These are phyloP conservation scores for Candida coquimbonensis DNA, from an alignment of 805 yeast species.

Conservation along the genomic window DNA sequence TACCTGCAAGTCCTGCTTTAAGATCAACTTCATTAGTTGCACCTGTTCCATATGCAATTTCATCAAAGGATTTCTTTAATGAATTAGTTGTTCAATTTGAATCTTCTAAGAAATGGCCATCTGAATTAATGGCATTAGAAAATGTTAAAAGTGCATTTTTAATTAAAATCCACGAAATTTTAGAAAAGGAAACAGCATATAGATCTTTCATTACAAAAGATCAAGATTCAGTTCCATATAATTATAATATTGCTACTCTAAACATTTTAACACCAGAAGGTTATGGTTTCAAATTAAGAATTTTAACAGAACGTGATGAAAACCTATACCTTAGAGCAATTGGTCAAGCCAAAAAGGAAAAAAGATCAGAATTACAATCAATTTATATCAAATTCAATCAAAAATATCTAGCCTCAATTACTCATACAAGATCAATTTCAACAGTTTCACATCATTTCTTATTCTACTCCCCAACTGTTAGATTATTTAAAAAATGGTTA, in stretches of 20 bases:
- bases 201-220: constrained; percentile 60
- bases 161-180: constrained; percentile 53
- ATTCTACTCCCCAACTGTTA: constrained; percentile 68
- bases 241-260: constrained; percentile 48
- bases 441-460: constrained; percentile 66
- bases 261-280: constrained; percentile 83
- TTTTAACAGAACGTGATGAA: constrained; percentile 81
- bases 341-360: constrained; percentile 53
- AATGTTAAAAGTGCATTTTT: constrained; percentile 87
- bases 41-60: constrained; percentile 76
- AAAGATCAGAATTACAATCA: constrained; percentile 50
- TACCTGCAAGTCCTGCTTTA: constrained; percentile 68
- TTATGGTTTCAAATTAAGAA: constrained; percentile 71
- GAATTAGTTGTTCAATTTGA: constrained; percentile 84
- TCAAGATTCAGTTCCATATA: constrained; percentile 54
- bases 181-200: constrained; percentile 43
- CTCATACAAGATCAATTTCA: constrained; percentile 76
- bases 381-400: constrained; percentile 58
- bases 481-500: constrained; percentile 86
- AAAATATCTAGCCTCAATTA: constrained; percentile 56
- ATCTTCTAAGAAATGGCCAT: constrained; percentile 92
- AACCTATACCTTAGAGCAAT: constrained; percentile 65
- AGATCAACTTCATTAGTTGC: constrained; percentile 69
- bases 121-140: constrained; percentile 77
- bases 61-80: constrained; percentile 73